These are phyloP conservation scores for Verticillium isaacii DNA, from an alignment of 2,329 filamentous ascomycete genomes.

Conservation along the genomic window DNA sequence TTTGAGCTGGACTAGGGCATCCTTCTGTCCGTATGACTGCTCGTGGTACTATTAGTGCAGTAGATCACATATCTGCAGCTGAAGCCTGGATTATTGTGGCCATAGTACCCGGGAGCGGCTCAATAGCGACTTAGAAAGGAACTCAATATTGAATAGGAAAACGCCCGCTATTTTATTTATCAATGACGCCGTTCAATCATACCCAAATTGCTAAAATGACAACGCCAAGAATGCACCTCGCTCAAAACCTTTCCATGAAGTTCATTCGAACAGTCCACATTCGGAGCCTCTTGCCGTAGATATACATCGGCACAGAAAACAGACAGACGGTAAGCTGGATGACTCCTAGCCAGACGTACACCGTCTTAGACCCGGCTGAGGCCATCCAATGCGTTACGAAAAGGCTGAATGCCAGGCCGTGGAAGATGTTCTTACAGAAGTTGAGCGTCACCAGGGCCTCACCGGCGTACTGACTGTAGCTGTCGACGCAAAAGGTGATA, in stretches of 20 bases:
- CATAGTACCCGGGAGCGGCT: too few relatives aligned
- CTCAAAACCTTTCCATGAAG: constrained; percentile 72
- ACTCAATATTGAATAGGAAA: too few relatives aligned
- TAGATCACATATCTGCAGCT: too few relatives aligned
- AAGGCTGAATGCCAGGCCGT: constrained; percentile 82
- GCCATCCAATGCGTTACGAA: constrained; percentile 86
- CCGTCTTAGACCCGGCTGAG: constrained; percentile 65
- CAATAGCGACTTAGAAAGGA: too few relatives aligned
- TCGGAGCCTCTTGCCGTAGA: constrained; percentile 84
- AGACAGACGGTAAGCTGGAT: constrained; percentile 76
- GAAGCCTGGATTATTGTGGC: too few relatives aligned
- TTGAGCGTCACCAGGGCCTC: constrained; percentile 93
- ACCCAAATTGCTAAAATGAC: too few relatives aligned
- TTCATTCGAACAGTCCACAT: constrained; percentile 93
- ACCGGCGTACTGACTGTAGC: constrained; percentile 87
- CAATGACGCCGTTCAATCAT: too few relatives aligned
- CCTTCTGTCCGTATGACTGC: too few relatives aligned
- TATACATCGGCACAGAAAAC: constrained; percentile 84
- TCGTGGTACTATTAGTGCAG: too few relatives aligned
- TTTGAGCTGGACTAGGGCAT: constrained; percentile 42
- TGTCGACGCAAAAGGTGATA: constrained; percentile 92
- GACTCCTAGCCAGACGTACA: constrained; percentile 78
- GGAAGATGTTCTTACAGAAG: constrained; percentile 89
- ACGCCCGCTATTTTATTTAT: too few relatives aligned
- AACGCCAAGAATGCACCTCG: too few relatives aligned